Base-by-base conservation (phyloP, 2,329 filamentous ascomycete species). In the Phoma sp. region DNA sequence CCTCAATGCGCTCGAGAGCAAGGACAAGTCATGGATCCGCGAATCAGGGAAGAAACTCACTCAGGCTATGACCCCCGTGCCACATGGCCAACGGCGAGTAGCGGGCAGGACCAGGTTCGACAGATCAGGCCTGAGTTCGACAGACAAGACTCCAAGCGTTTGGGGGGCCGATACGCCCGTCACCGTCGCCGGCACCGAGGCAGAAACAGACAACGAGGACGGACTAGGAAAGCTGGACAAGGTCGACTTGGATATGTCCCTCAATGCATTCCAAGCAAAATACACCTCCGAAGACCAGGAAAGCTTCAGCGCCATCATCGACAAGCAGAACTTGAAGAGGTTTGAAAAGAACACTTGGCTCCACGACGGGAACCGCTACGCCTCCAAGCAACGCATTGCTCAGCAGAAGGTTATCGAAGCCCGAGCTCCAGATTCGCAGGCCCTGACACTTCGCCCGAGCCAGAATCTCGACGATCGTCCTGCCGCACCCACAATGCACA, bases 281-380 rank as follows among this genome's bases (percentile, higher is more conserved):
- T 98, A 97, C 77, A 99, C 94, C 1, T 96, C 92, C 69, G 95
- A 99, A 75, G 95, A 99, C 74, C 98, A 98, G 71, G 95, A 97
- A 72, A 96, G 91, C 65, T 98, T 99, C 79, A 96, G 96, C 76
- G 89, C 88, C 65, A 82, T 99, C 1, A 80, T 98, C 25, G 95
- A 99, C 77, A 90, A 88, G 68, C 92, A 97, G 70, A 99, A 97
- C 70, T 83, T 88, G 58, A 94, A 92, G 73, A 85, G 84, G 45
- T 88, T 90, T 0, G 88, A 93, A 68, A 96, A 94, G 67, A 90
- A 96, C 70, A 87, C 87, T 1, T 97, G 94, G 90, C 81, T 98
- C 40, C 96, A 92, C 87, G 84, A 86, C 9, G 90, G 88, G 25
- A 97, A 98, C 77, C 94, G 94, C 72, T 84, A 97, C 39, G 83